Base-by-base conservation (phyloP, 2,329 filamentous ascomycete genomes). In the Colletotrichum sp. region DNA sequence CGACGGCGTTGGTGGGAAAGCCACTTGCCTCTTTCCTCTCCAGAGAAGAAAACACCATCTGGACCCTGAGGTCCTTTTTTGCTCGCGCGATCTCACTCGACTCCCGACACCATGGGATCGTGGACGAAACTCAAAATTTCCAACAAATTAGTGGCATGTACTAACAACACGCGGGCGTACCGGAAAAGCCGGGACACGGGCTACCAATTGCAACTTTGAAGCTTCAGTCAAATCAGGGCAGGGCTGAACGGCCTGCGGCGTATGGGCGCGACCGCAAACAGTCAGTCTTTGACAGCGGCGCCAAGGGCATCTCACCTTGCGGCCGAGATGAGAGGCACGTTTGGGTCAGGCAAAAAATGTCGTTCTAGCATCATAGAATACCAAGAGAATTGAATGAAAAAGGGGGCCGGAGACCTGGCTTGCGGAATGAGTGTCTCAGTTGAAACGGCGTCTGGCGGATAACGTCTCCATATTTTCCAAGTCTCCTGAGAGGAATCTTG, bases 321-420 rank as follows among this genome's bases (percentile, higher is more conserved):
- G 44, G 77, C 78, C 77, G 71, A 79, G 78, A 74, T 62, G 24
- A 60, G 65, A 65, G 63, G 65, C 57, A 62, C 39, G 59, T 72
- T 62, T 55, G 49, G 24, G n/a, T 59, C 64, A 39, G 64, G 49
- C 68, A 49, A 21, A 52, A 52, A 65, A 60, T 60, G 26, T 71
- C 34, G 49, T 74, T 68, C 65, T 69, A 39, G 57, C 64, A 76
- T 39, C 32, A 39, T 73, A 76, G 73, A 69, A 63, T 32, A 68
- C 28, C 24, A 59, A 63, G 30, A 59, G 64, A 63, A 55, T 32
- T 68, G 26, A n/a, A n/a, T 44, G 68, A 60, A 21, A 26, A 39
- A 28, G 18, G 59, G 15, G 52, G 63, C 59, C 63, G 30, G 65
- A 26, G 74, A 69, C 44, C 65, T 65, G 74, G 64, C 65, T 76